Percentiles rank a stretch among this genome's conserved stretches.
phyloP scores from a whole-genome alignment of 2,329 filamentous ascomycete genomes.

The Penicillium occitanis region DNA sequence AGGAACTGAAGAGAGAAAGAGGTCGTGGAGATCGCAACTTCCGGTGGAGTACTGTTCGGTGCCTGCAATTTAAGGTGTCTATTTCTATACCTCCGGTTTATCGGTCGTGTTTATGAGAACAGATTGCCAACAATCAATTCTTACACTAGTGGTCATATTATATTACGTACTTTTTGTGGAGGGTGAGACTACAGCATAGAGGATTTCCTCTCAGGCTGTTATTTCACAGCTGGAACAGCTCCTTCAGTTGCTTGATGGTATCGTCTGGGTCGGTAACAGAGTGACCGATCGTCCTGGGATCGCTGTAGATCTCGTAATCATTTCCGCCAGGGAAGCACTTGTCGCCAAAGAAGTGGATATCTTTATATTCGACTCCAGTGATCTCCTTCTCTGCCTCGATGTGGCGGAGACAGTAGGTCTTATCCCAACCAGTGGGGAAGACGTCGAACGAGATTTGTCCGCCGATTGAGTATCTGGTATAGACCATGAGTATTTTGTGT shows the following conservation, averaged over 20 bases:
- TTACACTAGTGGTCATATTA: background rate
- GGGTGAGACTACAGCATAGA: background rate
- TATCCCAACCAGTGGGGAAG: constrained; percentile 97
- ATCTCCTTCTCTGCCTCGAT: constrained; percentile 78
- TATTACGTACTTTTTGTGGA: background rate
- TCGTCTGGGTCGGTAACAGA: constrained; percentile 78
- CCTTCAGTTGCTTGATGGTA: constrained; percentile 74
- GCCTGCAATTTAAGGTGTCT: constrained; percentile 5
- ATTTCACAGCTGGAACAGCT: constrained; percentile 68
- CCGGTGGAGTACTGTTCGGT: background rate
- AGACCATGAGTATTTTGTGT: background rate
- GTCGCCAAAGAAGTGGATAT: constrained; percentile 97
- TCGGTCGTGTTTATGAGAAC: background rate
- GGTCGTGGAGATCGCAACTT: background rate
- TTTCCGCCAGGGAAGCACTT: constrained; percentile 91
- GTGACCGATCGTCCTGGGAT: constrained; percentile 80
- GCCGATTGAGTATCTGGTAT: constrained; percentile 78
- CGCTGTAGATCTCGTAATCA: constrained; percentile 89
- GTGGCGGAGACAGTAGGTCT: constrained; percentile 92
- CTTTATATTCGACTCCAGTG: constrained; percentile 65
- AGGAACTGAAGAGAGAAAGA: background rate
- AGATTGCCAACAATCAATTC: background rate
- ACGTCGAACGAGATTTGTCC: constrained; percentile 98
- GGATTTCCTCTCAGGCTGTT: background rate
- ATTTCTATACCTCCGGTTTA: background rate